Conservation (phyloP, 768 basidiomycete species). For the Collybiopsis confluens region DNA sequence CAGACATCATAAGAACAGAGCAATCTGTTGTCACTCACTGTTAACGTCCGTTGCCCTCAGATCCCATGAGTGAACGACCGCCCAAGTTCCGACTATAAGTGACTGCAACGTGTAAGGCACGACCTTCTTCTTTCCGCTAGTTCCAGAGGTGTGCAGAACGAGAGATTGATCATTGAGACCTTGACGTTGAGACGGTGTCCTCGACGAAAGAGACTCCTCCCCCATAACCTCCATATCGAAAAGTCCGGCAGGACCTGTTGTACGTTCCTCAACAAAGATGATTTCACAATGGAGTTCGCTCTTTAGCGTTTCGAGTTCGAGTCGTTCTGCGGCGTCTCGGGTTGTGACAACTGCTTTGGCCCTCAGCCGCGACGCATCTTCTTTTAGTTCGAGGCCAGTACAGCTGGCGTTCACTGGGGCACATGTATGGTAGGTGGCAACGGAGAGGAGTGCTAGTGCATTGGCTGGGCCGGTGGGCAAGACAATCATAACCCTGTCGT, state of each 20-base stretch:
- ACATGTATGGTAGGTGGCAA: slow-evolving; percentile 40
- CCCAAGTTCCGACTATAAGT: slow-evolving; percentile 40
- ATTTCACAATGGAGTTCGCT: slow-evolving; percentile 35
- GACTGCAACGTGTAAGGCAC: slow-evolving; percentile 40
- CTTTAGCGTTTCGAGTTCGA: slow-evolving; percentile 28
- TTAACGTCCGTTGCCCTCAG: slow-evolving; percentile 38
- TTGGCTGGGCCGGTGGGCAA: slow-evolving; percentile 43
- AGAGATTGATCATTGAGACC: slow-evolving; percentile 43
- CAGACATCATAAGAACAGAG: neutral
- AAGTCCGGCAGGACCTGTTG: slow-evolving; percentile 32
- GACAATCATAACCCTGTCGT: slow-evolving; percentile 42
- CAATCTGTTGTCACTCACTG: slow-evolving; percentile 24
- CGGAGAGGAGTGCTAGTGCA: slow-evolving; percentile 40
- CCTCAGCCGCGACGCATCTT: slow-evolving; percentile 35
- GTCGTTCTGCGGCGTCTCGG: slow-evolving; percentile 32
- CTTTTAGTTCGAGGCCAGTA: slow-evolving; percentile 37
- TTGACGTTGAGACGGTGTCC: slow-evolving; percentile 26
- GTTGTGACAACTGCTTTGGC: slow-evolving; percentile 40
- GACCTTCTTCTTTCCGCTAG: slow-evolving; percentile 52
- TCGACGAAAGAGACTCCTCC: slow-evolving; percentile 9
- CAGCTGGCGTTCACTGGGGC: slow-evolving; percentile 45
- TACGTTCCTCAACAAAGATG: slow-evolving; percentile 28
- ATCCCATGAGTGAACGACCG: slow-evolving; percentile 40
- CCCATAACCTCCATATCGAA: slow-evolving; percentile 35
- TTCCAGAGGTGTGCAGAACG: slow-evolving; percentile 58